Conservation (phyloP, 2,329 filamentous ascomycete species). For the Trichothecium sympodiale region DNA sequence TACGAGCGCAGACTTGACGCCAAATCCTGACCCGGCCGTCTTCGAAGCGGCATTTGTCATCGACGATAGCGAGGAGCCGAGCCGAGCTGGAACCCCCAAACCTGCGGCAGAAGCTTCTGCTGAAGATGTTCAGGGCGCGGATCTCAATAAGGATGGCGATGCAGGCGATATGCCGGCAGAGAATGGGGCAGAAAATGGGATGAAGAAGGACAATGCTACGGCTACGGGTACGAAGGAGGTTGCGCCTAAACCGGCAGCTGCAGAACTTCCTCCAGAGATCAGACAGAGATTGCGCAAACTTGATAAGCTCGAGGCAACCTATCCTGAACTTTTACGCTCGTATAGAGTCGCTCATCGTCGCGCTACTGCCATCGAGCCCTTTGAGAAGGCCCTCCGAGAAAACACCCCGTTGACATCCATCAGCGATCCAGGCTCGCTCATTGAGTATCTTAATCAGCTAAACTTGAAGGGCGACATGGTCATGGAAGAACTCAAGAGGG, state of each 20-base stretch:
- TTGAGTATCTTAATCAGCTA: conserved; percentile 83
- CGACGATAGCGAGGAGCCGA: conserved; percentile 66
- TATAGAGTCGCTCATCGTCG: conserved; percentile 86
- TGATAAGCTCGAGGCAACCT: conserved; percentile 82
- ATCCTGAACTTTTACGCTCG: conserved; percentile 79
- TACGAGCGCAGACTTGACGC: conserved; percentile 25
- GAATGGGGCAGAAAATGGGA: conserved; percentile 3
- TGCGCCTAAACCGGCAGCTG: conserved; percentile 5
- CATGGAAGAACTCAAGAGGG: conserved; percentile 81
- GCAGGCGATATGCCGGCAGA: conserved; percentile 12
- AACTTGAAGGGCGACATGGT: conserved; percentile 85
- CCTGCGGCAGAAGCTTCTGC: conserved; percentile 19
- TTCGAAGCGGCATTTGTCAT: conserved; percentile 81
- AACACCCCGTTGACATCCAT: conserved; percentile 88
- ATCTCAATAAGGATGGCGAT: conserved; percentile 8
- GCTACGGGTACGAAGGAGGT: conserved; percentile 5
- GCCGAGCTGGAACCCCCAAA: conserved; percentile 48
- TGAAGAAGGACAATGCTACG: conserved; percentile 8
- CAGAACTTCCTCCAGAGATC: conserved; percentile 64
- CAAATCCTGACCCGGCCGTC: conserved; percentile 70
- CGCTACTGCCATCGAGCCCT: conserved; percentile 79
- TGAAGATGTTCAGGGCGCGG: conserved; percentile 9
- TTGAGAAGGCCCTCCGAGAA: conserved; percentile 83
- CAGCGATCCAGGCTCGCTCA: conserved; percentile 67
- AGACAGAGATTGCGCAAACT: conserved; percentile 67